Base-by-base conservation (phyloP, 2,329 filamentous ascomycete species). In the Exophiala sideris region DNA sequence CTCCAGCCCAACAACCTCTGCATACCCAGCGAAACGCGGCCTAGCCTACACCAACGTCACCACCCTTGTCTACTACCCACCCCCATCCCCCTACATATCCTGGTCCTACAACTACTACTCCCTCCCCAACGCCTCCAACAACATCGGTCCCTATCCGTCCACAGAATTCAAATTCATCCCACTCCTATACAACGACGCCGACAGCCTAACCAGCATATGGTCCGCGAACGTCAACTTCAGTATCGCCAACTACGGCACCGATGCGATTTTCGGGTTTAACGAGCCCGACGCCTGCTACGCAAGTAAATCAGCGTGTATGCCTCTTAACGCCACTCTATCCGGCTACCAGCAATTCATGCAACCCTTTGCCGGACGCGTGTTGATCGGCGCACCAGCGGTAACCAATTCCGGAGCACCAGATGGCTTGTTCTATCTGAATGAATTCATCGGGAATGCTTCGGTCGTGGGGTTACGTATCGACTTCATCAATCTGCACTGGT, bases 121-220 rank as follows among this genome's bases (percentile, higher is more conserved):
- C 45, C 55, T 59, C 21, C 40, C 65, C 45, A 60, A 58, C 36
- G 70, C 50, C 11, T 59, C 59, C 9, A 64, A 74, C 45, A 69
- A 72, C 55, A 72, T 73, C 36, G 49, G 71, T 1, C 50, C 78
- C 8, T 66, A 71, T 6, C 68, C 70, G 5, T 48, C 53, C 1
- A 59, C 62, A 21, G 48, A 51, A 12, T 64, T 71, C 57, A 70
- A 74, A 45, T 76, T 67, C 61, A 68, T 74, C 18, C 73, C 74
- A 29, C 73, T 83, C 71, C 79, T 88, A 45, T 88, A 82, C 84
- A 78, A 80, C 49, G 68, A 76, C 50, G 61, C 62, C 20, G 40
- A 60, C 12, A 68, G 68, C 50, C 66, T 70, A 62, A 70, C 73
- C 56, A 60, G 54, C 36, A 62, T 59, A 49, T 76, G 73, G 73